These are phyloP conservation scores for Leishmania turanica DNA, from an alignment of 208 protist genomes.

Conservation along the genomic window DNA sequence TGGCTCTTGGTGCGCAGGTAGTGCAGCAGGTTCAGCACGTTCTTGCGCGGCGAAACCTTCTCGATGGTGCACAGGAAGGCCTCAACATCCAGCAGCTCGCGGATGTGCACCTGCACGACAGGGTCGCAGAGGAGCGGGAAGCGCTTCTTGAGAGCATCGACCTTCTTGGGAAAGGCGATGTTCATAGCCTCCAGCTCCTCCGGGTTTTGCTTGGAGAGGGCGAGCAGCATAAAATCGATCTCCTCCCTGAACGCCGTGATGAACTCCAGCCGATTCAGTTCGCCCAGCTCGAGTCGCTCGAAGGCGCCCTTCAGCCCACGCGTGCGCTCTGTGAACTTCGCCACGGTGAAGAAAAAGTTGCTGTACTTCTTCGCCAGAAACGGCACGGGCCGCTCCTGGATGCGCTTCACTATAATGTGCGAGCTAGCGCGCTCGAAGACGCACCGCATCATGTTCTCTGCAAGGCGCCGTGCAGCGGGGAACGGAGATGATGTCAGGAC, in stretches of 20 bases:
- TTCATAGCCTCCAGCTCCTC: constrained; percentile 65
- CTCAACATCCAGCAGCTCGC: constrained; percentile 67
- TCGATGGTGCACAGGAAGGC: constrained; percentile 76
- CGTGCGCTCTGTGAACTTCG: constrained; percentile 62
- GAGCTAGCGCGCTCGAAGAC: constrained; percentile 65
- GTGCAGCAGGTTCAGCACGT: constrained; percentile 81
- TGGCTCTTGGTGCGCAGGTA: constrained; percentile 77
- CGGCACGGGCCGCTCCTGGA: constrained; percentile 32
- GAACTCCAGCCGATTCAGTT: constrained; percentile 76
- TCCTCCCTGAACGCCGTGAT: constrained; percentile 52
- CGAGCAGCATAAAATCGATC: constrained; percentile 64
- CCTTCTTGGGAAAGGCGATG: constrained; percentile 60
- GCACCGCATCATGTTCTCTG: constrained; percentile 74
- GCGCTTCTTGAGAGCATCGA: constrained; percentile 51
- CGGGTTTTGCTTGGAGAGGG: constrained; percentile 55
- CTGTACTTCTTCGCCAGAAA: constrained; percentile 75
- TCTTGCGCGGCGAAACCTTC: constrained; percentile 75
- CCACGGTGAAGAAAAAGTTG: constrained; percentile 73
- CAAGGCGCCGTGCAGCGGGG: constrained; percentile 60
- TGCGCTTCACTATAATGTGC: constrained; percentile 49
- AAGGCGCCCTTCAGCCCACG: constrained; percentile 52
- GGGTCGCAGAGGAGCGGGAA: constrained; percentile 67
- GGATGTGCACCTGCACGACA: constrained; percentile 65
- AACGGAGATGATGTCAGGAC: constrained; percentile 73
- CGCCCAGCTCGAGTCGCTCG: constrained; percentile 72